Conservation (phyloP, 2,329 filamentous ascomycete genomes). For the Helotiales sp. region DNA sequence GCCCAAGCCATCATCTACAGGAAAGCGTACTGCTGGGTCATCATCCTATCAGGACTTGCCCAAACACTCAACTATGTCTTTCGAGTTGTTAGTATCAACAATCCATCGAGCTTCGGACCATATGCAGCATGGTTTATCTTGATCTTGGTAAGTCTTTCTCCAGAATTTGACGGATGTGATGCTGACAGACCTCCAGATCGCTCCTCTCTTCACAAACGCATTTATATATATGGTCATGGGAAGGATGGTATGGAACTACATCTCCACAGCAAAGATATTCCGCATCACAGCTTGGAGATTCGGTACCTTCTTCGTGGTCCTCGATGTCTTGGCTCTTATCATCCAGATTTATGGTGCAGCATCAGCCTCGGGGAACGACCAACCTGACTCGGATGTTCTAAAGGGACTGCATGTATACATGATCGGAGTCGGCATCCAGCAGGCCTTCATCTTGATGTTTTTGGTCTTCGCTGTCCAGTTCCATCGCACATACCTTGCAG, state of each 20-base stretch:
- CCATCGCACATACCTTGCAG: slow-evolving; percentile 29
- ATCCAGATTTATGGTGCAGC: slow-evolving; percentile 23
- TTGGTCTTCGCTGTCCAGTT: slow-evolving; percentile 40
- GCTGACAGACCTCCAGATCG: neutral
- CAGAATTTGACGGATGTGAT: neutral
- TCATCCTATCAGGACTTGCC: slow-evolving; percentile 12
- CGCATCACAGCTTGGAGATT: slow-evolving; percentile 26
- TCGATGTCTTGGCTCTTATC: slow-evolving; percentile 32
- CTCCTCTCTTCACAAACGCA: slow-evolving; percentile 31
- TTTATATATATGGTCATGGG: slow-evolving; percentile 33
- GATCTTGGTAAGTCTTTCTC: slow-evolving; percentile 17
- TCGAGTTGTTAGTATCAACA: slow-evolving; percentile 21
- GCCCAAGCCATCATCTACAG: slow-evolving; percentile 36
- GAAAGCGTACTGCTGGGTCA: slow-evolving; percentile 29
- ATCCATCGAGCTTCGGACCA: slow-evolving; percentile 31
- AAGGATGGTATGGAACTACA: slow-evolving; percentile 31
- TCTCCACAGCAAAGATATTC: slow-evolving; percentile 20
- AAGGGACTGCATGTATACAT: slow-evolving; percentile 46
- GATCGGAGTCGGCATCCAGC: slow-evolving; percentile 50
- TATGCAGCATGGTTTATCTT: slow-evolving; percentile 26
- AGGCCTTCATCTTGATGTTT: slow-evolving; percentile 48
- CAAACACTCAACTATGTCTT: slow-evolving; percentile 23
- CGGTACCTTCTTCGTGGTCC: slow-evolving; percentile 28
- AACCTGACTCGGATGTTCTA: slow-evolving; percentile 19
- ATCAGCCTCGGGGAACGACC: slow-evolving; percentile 37